These are phyloP conservation scores for Neurospora hispaniola DNA, from an alignment of 495 filamentous ascomycete genomes.

Conservation along the genomic window DNA sequence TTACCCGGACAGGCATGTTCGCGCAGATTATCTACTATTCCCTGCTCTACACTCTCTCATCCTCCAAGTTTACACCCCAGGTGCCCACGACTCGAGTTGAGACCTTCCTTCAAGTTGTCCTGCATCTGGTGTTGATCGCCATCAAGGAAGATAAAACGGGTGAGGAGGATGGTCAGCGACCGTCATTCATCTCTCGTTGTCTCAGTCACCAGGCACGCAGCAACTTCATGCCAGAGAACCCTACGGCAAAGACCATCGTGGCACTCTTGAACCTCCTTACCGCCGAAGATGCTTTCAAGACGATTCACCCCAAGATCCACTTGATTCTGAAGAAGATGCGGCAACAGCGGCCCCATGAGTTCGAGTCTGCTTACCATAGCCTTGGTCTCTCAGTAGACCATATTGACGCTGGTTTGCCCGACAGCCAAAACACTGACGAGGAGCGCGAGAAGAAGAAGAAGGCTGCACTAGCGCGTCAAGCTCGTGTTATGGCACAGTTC, in stretches of 20 bases:
- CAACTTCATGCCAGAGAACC: conserved; percentile 40
- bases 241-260: conserved; percentile 55
- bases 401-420: conserved; percentile 44
- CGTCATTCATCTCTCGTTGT: conserved; percentile 61
- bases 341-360: conserved; percentile 63
- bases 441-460: conserved; percentile 80
- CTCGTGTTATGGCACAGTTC: conserved; percentile 91
- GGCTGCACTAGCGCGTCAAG: conserved; percentile 78
- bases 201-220: conserved; percentile 48
- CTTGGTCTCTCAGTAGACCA: conserved; percentile 41
- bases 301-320: conserved; percentile 74
- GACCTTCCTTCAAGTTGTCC: conserved; percentile 78
- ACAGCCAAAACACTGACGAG: conserved; percentile 46
- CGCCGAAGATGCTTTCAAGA: conserved; percentile 59
- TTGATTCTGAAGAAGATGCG: conserved; percentile 80
- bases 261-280: conserved; percentile 65
- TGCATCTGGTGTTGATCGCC: conserved; percentile 78
- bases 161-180: conserved; percentile 38
- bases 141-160: conserved; percentile 64
- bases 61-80: conserved; percentile 50
- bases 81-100: conserved; percentile 78
- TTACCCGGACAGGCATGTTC: conserved; percentile 77
- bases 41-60: conserved; percentile 62
- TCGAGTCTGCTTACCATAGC: conserved; percentile 47
- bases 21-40: conserved; percentile 85